These are phyloP conservation scores for Mortierella alpina DNA, from an alignment of 192 early-diverging fungal species.

Conservation along the genomic window DNA sequence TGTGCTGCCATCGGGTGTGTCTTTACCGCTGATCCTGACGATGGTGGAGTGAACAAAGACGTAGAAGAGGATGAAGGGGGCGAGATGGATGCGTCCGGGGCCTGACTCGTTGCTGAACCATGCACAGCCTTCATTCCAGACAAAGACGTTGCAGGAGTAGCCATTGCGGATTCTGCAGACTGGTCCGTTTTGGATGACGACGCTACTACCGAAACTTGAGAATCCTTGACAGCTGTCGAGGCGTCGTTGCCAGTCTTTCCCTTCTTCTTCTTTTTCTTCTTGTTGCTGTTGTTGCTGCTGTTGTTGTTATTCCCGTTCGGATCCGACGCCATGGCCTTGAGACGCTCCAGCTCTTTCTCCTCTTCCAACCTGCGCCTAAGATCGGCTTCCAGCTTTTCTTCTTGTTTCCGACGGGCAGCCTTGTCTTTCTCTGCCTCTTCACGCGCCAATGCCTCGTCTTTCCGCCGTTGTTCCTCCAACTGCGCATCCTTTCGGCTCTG, in stretches of 20 bases:
- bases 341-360: constrained; percentile 53
- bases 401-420: constrained; percentile 51
- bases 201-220: not conserved
- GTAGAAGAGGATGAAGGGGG: too few relatives aligned
- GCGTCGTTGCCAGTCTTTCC: constrained; percentile 16
- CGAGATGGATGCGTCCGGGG: too few relatives aligned
- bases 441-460: constrained; percentile 54
- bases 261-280: constrained; percentile 33
- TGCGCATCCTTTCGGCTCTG: constrained; percentile 67
- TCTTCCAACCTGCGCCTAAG: constrained; percentile 42
- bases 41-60: too few relatives aligned
- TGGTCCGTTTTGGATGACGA: not conserved
- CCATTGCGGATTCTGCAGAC: not conserved
- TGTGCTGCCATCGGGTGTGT: not conserved
- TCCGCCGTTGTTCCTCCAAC: constrained; percentile 62
- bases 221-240: constrained; percentile 8
- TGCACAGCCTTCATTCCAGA: constrained; percentile 5
- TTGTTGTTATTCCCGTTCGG: constrained; percentile 41
- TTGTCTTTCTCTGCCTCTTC: constrained; percentile 54
- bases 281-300: constrained; percentile 20
- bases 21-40: not conserved
- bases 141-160: constrained; percentile 2
- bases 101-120: not conserved
- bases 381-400: constrained; percentile 54
- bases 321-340: constrained; percentile 46